Evolutionary conservation across 2,329 filamentous ascomycete genomes (phyloP), one percentile per base, ranked within the genome.

Genomic region (Hypoxylon sp.): DNA sequence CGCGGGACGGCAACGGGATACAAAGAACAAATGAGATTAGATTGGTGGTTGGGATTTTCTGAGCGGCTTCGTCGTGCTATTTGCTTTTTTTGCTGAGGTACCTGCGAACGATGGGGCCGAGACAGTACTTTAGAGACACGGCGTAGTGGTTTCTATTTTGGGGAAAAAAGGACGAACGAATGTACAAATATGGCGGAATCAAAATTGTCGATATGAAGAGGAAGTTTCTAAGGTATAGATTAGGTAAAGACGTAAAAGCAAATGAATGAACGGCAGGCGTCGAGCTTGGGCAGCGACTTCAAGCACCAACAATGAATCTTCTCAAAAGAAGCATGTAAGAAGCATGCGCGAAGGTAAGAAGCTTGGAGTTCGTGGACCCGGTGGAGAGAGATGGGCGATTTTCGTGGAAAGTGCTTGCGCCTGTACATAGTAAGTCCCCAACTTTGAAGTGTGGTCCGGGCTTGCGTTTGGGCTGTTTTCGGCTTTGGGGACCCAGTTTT

Each of bases 21-120:
- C 65, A 68, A 66, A 69, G 66, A 49, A 71, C 68, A 71, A 71
- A 71, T 66, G 63, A 66, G 68, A 71, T 56, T 43, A 48, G 57
- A 48, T 63, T 57, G 50, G 60, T 56, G 58, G 58, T 60, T 69
- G 60, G 59, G 25, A 34, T 34, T 46, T 56, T 34, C 23, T 57
- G 38, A 23, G 55, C 55, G 59, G 65, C 56, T 63, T 63, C 57
- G 67, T 60, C 56, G 21, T 41, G 48, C 19, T 43, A 63, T 62
- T 58, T 70, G 48, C 50, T 68, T 68, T 67, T 53, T 43, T 62
- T 66, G 25, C 43, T 59, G 60, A 60, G 32, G 56, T 56, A 34
- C 30, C 34, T 60, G 53, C 19, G 55, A 43, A 56, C 23, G 64
- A 60, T 63, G 52, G 61, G 58, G 68, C 68, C 68, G 65, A 70